Conservation (phyloP, 257 asterid species). For the Eustoma russellianum region DNA sequence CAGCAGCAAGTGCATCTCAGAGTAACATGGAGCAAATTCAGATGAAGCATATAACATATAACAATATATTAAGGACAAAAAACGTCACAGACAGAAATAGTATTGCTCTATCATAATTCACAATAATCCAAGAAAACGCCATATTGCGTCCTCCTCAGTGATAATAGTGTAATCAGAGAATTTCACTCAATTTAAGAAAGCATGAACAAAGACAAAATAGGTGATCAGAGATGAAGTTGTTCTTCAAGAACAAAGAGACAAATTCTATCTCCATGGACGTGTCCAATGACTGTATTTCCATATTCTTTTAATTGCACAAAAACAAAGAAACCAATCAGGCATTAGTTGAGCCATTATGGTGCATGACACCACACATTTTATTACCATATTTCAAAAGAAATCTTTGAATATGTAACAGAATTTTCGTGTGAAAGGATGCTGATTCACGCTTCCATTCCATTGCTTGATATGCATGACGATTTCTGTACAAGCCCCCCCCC, state of each 20-base stretch:
- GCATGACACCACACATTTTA: slow-evolving; percentile 18
- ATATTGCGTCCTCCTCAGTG: neutral
- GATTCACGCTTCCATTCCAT: no score
- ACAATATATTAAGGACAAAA: neutral
- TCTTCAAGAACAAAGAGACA: slow-evolving; percentile 16
- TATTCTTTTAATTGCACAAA: slow-evolving; percentile 25
- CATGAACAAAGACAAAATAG: slow-evolving; percentile 1
- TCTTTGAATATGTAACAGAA: neutral
- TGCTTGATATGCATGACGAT: no score
- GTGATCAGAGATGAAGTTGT: slow-evolving; percentile 6
- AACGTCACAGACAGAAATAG: neutral
- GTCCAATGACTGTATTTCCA: slow-evolving; percentile 13
- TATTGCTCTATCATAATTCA: no score
- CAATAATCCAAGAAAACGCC: neutral
- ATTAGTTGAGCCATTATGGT: slow-evolving; percentile 20
- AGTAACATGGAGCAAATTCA: neutral
- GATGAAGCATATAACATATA: neutral
- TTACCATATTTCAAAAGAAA: slow-evolving; percentile 15
- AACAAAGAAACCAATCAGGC: slow-evolving; percentile 14
- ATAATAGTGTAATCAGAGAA: neutral
- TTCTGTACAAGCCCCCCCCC: no score
- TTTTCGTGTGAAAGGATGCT: no score
- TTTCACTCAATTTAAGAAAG: neutral
- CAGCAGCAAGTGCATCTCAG: neutral
- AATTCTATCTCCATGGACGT: slow-evolving; percentile 22